Percentiles rank a stretch among this genome's conserved stretches.
Conservation (phyloP, 371 early-diverging fungal species). For the Rhizopus stolonifer region DNA sequence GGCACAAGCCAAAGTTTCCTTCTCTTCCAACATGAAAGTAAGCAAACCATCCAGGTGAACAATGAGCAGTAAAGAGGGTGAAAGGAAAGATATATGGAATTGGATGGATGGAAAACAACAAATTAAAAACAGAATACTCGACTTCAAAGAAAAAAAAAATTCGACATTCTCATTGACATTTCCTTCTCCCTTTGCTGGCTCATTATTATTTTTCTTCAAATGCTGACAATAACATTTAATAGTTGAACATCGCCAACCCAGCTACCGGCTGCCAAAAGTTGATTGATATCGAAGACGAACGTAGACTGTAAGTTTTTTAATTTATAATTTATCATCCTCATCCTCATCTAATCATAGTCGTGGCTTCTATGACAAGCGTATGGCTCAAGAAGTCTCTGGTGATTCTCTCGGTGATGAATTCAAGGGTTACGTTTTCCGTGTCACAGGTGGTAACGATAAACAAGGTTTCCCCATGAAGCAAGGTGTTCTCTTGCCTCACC, state of each 20-base stretch:
- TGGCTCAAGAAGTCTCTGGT: slow-evolving; percentile 96
- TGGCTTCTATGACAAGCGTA: slow-evolving; percentile 97
- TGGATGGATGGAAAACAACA: not conserved
- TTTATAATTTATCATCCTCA: not conserved
- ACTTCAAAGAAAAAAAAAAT: not conserved
- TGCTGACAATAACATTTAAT: slow-evolving; percentile 1
- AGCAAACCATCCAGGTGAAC: not conserved
- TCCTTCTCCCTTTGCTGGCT: not conserved
- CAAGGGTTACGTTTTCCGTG: slow-evolving; percentile 98
- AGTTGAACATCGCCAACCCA: slow-evolving; percentile 92
- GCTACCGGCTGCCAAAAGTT: slow-evolving; percentile 97
- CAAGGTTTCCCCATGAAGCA: slow-evolving; percentile 99
- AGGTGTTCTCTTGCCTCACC: slow-evolving; percentile 91
- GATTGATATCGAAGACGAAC: slow-evolving; percentile 95
- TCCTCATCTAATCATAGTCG: slow-evolving; percentile 58
- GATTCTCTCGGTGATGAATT: slow-evolving; percentile 98
- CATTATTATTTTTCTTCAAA: not conserved
- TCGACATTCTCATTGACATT: no score
- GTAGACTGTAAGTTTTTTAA: slow-evolving; percentile 69
- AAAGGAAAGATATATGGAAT: not conserved
- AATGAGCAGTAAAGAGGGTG: no score
- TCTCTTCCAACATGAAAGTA: slow-evolving; percentile 2
- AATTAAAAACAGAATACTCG: not conserved
- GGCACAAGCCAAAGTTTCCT: not conserved
- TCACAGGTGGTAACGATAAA: slow-evolving; percentile 99